Evolutionary conservation across 2,329 filamentous ascomycete genomes (phyloP).

Genomic region (Tolypocladium amazonense): DNA sequence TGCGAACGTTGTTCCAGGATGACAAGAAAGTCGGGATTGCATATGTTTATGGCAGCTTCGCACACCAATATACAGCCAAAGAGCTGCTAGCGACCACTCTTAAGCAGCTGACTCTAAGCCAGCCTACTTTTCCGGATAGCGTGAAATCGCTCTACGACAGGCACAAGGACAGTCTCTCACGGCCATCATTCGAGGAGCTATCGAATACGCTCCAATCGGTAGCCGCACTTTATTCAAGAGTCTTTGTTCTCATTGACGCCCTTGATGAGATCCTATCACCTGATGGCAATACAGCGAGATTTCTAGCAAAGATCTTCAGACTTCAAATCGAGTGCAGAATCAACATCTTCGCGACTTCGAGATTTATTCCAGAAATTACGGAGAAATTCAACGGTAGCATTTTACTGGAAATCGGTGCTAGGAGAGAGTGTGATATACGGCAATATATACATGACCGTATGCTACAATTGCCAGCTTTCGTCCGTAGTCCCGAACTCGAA

Average conservation of each 20-base stretch:
- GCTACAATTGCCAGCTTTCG: neutral
- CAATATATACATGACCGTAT: neutral
- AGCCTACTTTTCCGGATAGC: neutral
- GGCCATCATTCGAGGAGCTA: constrained; percentile 1
- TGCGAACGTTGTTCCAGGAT: too few relatives aligned
- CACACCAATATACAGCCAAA: too few relatives aligned
- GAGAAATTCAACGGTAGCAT: neutral
- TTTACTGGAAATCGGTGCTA: neutral
- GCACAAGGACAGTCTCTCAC: constrained; percentile 1
- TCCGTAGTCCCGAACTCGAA: neutral
- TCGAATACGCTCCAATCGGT: neutral
- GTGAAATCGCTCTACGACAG: neutral
- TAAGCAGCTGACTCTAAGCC: neutral
- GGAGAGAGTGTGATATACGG: neutral
- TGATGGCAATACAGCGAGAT: neutral
- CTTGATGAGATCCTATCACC: constrained; percentile 12
- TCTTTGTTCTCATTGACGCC: constrained; percentile 11
- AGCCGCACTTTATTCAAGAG: neutral
- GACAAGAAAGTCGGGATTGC: too few relatives aligned
- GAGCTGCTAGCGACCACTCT: neutral
- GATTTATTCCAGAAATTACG: neutral
- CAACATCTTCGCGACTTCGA: neutral
- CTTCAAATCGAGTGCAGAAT: neutral
- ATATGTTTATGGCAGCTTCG: too few relatives aligned
- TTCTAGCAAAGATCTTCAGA: neutral